Percentiles rank a stretch among this genome's conserved stretches.
phyloP scores from a whole-genome alignment of 1,139 yeast species.

The Yamadazyma diddensiae region DNA sequence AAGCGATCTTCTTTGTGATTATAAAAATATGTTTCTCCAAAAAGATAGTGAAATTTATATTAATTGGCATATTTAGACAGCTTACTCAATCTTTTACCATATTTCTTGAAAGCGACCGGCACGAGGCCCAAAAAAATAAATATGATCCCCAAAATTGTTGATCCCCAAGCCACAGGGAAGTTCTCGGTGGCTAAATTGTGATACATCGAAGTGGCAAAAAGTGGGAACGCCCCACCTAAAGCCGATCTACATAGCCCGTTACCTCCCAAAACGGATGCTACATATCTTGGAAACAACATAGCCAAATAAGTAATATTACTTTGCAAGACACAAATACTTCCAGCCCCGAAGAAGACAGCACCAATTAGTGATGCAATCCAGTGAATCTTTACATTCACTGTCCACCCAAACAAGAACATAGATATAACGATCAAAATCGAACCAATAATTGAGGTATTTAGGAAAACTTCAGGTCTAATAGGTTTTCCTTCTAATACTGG shows the following conservation, averaged over 20 bases:
- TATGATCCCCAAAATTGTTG: constrained; percentile 7
- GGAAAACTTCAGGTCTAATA: constrained; percentile 58
- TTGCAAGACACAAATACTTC: constrained; percentile 23
- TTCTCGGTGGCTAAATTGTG: constrained; percentile 11
- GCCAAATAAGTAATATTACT: constrained; percentile 48
- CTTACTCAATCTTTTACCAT: constrained; percentile 11
- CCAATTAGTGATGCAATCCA: constrained; percentile 29
- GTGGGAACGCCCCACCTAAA: constrained; percentile 16
- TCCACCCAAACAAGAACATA: constrained; percentile 33
- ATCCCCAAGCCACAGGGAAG: constrained; percentile 17
- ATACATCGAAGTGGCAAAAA: constrained; percentile 16
- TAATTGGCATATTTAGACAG: constrained; percentile 11
- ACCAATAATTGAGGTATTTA: constrained; percentile 46
- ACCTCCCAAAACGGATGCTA: constrained; percentile 24
- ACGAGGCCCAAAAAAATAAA: constrained; percentile 5
- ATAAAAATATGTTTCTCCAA: too few relatives aligned
- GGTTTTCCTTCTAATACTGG: constrained; percentile 31
- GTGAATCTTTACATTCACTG: constrained; percentile 25
- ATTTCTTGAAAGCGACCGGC: constrained; percentile 7
- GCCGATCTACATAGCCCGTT: constrained; percentile 19
- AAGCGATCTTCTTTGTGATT: too few relatives aligned
- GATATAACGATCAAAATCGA: constrained; percentile 27
- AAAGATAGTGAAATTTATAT: too few relatives aligned
- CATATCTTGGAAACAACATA: constrained; percentile 47
- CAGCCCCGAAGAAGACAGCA: constrained; percentile 20